Evolutionary conservation across 2,329 filamentous ascomycete species (phyloP), one percentile per base, ranked within the genome.

Genomic region (Phialemoniopsis sp.): DNA sequence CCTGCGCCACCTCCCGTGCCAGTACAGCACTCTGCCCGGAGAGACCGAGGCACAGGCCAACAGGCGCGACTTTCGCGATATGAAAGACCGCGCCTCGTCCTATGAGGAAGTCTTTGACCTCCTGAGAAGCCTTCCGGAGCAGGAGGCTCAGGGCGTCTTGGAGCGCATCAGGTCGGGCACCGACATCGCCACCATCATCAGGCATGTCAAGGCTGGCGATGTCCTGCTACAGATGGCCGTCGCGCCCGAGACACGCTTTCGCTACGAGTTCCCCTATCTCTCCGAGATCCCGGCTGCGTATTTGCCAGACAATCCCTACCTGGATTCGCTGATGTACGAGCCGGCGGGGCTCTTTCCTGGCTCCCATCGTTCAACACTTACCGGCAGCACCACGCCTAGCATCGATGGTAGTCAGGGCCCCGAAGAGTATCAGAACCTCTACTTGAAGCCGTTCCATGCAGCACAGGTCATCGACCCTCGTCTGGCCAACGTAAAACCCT

Each of bases 281-380:
- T n/a, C 31, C 12, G 12, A 14, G 14, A n/a, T 33, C 8, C 31
- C 31, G 4, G 12, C 31, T 14, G 21, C 10, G 21, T 26, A 26
- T 10, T 10, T 26, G 10, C 30, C 38, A 4, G 39, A 54, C 17
- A 61, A 53, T 14, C 50, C 51, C 1, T 60, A 62, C 21, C 34
- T 59, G 0, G 19, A 45, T 0, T 54, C 56, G 4, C 10, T 53
- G 4, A 10, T 62, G 3, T 58, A 55, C 18, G 53, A 61, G 32
- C 36, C 34, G 33, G 32, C 36, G 28, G 10, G 26, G 15, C 30
- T 15, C 26, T 19, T 28, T 12, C 31, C 17, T 8, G 10, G 13
- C 15, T 29, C 21, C n/a, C 12, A 29, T 14, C 9, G 16, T 14
- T 14, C n/a, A 31, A 29, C 10, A 21, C 12, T n/a, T n/a, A 30